A percentile compares a stretch with the other conserved stretches of the same genome.
Evolutionary conservation across 140 eudicot species (phyloP).

Genomic region (Bidens hawaiensis): DNA sequence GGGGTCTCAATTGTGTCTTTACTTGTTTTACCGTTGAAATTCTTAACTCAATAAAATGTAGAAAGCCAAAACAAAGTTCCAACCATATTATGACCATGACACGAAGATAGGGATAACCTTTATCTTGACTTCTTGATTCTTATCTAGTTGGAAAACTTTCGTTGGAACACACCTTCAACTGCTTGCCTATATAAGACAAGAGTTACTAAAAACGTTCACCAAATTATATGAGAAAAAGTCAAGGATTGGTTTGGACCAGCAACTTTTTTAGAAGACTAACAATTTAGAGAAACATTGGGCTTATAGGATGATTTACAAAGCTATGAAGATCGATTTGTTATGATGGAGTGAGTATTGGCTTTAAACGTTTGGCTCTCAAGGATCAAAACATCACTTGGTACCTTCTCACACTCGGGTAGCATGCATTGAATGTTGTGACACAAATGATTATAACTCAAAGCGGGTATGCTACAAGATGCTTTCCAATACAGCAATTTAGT

Average conservation of each 20-base stretch:
- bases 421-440: too few relatives aligned
- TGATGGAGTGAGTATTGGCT: neutral
- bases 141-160: neutral
- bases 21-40: constrained; percentile 16
- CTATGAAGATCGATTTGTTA: neutral
- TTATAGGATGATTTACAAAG: too few relatives aligned
- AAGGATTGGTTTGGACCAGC: neutral
- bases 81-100: neutral
- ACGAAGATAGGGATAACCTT: constrained; percentile 3
- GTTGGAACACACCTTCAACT: neutral
- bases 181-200: neutral
- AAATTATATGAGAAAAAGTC: neutral
- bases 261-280: too few relatives aligned
- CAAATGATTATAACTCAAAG: too few relatives aligned
- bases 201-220: neutral
- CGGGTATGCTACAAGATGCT: too few relatives aligned
- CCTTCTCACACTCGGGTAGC: too few relatives aligned
- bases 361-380: too few relatives aligned
- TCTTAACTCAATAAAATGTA: neutral
- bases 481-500: too few relatives aligned
- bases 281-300: too few relatives aligned
- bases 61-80: constrained; percentile 20
- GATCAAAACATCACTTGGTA: too few relatives aligned
- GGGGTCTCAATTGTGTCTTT: constrained; percentile 22
- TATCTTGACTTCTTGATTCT: constrained; percentile 6